Evolutionary conservation across 202 grass and related monocot genomes (phyloP).

Genomic region (Schoenoplectus tabernaemontani): DNA sequence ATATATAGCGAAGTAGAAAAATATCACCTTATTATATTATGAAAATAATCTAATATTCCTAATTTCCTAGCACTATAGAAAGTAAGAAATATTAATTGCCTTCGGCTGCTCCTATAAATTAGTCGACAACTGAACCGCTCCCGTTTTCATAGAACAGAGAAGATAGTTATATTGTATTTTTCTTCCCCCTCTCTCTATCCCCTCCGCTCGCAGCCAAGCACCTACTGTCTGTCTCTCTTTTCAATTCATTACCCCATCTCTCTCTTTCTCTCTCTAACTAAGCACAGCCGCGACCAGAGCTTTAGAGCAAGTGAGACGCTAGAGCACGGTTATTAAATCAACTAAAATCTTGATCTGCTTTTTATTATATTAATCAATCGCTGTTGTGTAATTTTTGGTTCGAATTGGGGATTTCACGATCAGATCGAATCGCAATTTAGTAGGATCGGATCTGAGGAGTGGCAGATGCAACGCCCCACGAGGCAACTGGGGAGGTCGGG

Average conservation of each 20-base stretch:
- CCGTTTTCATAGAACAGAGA: neutral
- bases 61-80: no score
- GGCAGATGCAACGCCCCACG: conserved; percentile 51
- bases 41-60: neutral
- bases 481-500: conserved; percentile 51
- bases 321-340: neutral
- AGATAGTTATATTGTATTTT: neutral
- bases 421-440: conserved; percentile 9
- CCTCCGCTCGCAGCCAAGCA: neutral
- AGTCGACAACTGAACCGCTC: neutral
- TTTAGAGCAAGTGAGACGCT: neutral
- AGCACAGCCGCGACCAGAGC: neutral
- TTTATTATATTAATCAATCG: neutral
- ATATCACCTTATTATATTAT: no score
- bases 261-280: neutral
- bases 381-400: neutral
- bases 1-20: no score
- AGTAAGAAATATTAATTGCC: no score
- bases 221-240: neutral
- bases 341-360: conserved; percentile 6
- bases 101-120: neutral
- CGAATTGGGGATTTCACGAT: neutral
- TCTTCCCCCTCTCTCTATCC: neutral
- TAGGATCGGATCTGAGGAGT: conserved; percentile 6
- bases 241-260: conserved; percentile 1